Evolutionary conservation across 192 early-diverging fungal genomes (phyloP).

Genomic region (Chytriomyces sp.): DNA sequence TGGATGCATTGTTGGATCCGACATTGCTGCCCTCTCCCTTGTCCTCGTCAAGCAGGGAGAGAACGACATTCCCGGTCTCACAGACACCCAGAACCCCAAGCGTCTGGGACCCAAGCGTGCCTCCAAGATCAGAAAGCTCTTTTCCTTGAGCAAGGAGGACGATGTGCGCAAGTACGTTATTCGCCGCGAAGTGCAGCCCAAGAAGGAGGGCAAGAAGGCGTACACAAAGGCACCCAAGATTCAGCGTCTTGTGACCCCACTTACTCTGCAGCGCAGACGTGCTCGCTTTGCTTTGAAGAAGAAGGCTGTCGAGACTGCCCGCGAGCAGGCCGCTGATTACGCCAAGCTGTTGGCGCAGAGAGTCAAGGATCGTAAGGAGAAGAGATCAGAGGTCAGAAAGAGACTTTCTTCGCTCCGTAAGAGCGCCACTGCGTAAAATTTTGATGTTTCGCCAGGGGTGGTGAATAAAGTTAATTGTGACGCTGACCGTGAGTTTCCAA

Average conservation of each 20-base stretch:
- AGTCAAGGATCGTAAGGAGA: conserved; percentile 94
- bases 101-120: conserved; percentile 99
- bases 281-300: conserved; percentile 85
- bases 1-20: conserved; percentile 95
- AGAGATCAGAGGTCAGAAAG: conserved; percentile 72
- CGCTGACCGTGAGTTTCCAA: too few relatives aligned
- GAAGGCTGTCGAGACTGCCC: conserved; percentile 76
- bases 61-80: conserved; percentile 91
- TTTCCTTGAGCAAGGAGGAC: conserved; percentile 96
- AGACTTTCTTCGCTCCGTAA: conserved; percentile 71
- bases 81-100: conserved; percentile 92
- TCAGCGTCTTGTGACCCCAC: conserved; percentile 97
- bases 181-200: conserved; percentile 84
- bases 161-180: conserved; percentile 99
- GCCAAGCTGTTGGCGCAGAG: conserved; percentile 86
- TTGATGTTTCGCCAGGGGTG: neutral
- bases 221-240: conserved; percentile 98
- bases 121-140: conserved; percentile 98
- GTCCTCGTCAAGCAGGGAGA: conserved; percentile 98
- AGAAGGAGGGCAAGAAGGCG: conserved; percentile 88
- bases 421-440: conserved; percentile 37
- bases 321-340: conserved; percentile 72
- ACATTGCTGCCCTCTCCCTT: conserved; percentile 92
- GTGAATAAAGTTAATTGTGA: too few relatives aligned
- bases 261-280: conserved; percentile 95